Base-by-base conservation (phyloP, 257 asterid species). In the Solanum infundibuliforme region DNA sequence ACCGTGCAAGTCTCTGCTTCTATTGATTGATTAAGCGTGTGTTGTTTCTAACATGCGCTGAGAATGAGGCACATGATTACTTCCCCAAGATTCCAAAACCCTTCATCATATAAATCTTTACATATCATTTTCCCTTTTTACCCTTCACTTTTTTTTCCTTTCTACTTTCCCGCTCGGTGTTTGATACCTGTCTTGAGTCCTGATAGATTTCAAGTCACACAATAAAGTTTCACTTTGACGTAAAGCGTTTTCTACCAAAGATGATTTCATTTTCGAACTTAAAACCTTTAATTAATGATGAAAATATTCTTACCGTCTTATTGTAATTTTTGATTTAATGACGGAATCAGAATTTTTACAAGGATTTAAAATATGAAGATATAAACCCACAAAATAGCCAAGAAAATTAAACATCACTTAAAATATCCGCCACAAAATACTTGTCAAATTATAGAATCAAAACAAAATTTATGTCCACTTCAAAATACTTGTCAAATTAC, bases 31-130 rank as follows among this genome's bases (percentile, higher is more conserved):
- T 82, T 81, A 46, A 81, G 68, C 39, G 85, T 29, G 85, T 81
- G 68, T 46, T 48, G 41, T 36, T 86, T 83, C 86, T 69, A 88
- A 83, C 88, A 87, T 88, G 92, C 88, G 88, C 86, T 84, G 81
- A 88, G 84, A 73, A 83, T 21, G 87, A 88, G 90, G 81, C 87
- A 83, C 87, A 79, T 81, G 86, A 48, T 75, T 66, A 43, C 29
- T 68, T 66, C 83, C 88, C 82, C 90, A 85, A 27, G 82, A 87
- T 85, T 83, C 75, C 39, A 65, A 74, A 18, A 8, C 3, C 66
- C 38, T 79, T 79, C 11, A 29, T 46, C 85, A 46, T 46, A 29
- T 46, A 29, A 16, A n/a, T 29, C 41, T 46, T 68, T 29, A 29
- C 18, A 48, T 20, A 9, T 48, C 11, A 82, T 29, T 82, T 79